Conservation (phyloP, 495 filamentous ascomycete species). For the Penicillium verhagenii region DNA sequence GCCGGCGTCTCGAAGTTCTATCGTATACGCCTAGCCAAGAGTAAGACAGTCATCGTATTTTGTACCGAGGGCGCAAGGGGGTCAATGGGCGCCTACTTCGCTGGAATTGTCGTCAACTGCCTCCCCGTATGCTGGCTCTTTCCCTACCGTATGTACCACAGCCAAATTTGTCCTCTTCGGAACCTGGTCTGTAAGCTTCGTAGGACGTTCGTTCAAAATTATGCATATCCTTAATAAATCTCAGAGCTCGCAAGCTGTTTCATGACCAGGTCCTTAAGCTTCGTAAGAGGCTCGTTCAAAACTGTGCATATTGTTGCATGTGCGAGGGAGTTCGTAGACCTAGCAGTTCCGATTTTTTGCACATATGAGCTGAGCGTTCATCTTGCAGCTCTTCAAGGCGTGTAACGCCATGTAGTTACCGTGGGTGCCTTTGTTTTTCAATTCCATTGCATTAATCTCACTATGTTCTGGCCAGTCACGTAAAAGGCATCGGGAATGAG, state of each 20-base stretch:
- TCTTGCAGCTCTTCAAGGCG: constrained; percentile 33
- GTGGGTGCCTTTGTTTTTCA: constrained; percentile 30
- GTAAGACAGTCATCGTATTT: background rate
- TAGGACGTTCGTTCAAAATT: no score
- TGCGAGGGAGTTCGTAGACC: constrained; percentile 19
- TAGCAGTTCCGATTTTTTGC: constrained; percentile 30
- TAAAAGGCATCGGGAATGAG: constrained; percentile 48
- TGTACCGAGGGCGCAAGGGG: background rate
- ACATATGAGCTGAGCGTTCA: no score
- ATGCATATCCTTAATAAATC: no score
- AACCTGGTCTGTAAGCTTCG: no score
- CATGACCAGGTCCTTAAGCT: no score
- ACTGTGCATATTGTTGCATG: no score
- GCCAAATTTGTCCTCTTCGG: constrained; percentile 35
- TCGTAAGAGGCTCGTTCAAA: no score
- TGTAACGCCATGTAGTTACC: constrained; percentile 39
- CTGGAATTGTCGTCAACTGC: constrained; percentile 40
- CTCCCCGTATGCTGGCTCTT: constrained; percentile 30
- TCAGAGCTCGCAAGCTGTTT: no score
- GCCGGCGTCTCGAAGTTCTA: constrained; percentile 34
- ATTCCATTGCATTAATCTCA: constrained; percentile 43
- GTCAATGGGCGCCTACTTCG: constrained; percentile 28
- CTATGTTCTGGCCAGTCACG: constrained; percentile 49
- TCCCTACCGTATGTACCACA: constrained; percentile 38
- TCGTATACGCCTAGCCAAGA: constrained; percentile 30